phyloP scores from a whole-genome alignment of 2,329 filamentous ascomycete species.

The Colletotrichum scovillei region DNA sequence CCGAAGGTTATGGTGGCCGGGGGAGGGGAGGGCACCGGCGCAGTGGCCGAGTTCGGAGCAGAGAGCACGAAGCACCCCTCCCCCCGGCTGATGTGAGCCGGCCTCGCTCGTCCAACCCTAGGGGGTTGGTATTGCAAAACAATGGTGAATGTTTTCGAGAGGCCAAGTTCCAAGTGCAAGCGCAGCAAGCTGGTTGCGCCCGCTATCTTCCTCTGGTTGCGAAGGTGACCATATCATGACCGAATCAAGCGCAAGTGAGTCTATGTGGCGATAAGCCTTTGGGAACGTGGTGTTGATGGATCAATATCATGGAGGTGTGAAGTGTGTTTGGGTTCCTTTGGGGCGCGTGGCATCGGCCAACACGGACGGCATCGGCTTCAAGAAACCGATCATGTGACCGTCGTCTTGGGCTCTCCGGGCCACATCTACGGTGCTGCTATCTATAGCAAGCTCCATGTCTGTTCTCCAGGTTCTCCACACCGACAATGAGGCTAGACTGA shows the following conservation, averaged over 20 bases:
- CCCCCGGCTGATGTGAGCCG: background rate
- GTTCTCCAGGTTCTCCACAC: constrained; percentile 4
- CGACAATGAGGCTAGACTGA: background rate
- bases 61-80: background rate
- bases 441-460: constrained; percentile 8
- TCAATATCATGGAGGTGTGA: background rate
- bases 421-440: background rate
- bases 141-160: background rate
- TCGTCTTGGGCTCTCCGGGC: background rate
- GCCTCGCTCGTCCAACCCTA: background rate
- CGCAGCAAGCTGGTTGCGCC: background rate
- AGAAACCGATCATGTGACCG: constrained; percentile 40
- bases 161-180: background rate
- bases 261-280: constrained; percentile 17
- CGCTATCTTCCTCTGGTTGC: constrained; percentile 9
- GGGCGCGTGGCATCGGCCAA: background rate
- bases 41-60: constrained; percentile 1
- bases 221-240: constrained; percentile 4
- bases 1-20: background rate
- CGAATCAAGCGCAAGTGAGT: constrained; percentile 19
- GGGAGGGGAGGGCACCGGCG: background rate
- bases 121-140: background rate
- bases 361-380: constrained; percentile 29
- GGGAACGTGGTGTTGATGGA: background rate
- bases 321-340: background rate